These are phyloP conservation scores for Ganoderma sinense DNA, from an alignment of 1,284 basidiomycete species.

Conservation along the genomic window DNA sequence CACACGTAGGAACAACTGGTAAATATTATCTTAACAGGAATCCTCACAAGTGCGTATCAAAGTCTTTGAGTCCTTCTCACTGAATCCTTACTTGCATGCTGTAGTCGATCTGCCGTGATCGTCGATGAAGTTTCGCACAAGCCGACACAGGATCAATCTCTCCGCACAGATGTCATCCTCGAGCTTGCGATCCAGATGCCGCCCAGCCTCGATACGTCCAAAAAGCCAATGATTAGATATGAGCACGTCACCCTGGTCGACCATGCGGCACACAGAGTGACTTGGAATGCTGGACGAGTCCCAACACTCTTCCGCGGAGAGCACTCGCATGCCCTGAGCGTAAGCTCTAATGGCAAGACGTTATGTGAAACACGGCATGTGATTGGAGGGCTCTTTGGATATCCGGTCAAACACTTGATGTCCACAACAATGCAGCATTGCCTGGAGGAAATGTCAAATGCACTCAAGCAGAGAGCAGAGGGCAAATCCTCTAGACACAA, in stretches of 20 bases:
- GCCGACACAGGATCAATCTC: constrained; percentile 4
- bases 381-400: constrained; percentile 63
- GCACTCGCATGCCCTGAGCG: constrained; percentile 1
- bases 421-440: constrained; percentile 50
- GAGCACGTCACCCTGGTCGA: constrained; percentile 12
- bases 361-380: constrained; percentile 66
- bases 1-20: background rate
- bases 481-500: background rate
- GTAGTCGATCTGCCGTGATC: constrained; percentile 34
- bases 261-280: background rate
- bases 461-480: constrained; percentile 61
- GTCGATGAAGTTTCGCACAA: constrained; percentile 7
- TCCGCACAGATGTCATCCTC: background rate
- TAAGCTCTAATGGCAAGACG: constrained; percentile 2
- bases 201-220: constrained; percentile 1
- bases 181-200: constrained; percentile 12
- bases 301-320: constrained; percentile 12
- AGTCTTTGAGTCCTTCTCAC: background rate
- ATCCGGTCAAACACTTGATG: constrained; percentile 56
- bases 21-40: constrained; percentile 5
- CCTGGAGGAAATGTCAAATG: constrained; percentile 60
- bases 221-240: constrained; percentile 2
- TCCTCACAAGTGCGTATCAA: constrained; percentile 5
- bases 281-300: constrained; percentile 10
- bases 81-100: background rate